Conservation (phyloP, 306 rosid species). For the Styphnolobium japonicum region DNA sequence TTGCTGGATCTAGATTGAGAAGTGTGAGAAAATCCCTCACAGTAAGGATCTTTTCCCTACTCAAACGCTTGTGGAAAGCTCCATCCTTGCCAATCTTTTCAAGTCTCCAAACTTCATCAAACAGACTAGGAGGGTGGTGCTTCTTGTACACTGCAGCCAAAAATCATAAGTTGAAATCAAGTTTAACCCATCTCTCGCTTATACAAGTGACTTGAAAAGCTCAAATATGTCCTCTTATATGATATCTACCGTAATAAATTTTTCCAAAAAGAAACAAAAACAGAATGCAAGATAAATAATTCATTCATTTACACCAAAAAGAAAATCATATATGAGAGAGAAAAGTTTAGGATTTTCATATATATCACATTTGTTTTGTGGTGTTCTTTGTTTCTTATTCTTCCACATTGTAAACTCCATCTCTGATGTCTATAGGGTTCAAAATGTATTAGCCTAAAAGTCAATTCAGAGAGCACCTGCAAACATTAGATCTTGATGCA, state of each 20-base stretch:
- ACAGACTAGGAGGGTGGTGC: conserved; percentile 91
- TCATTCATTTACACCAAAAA: conserved; percentile 5
- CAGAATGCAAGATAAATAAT: background rate
- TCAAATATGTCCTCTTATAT: background rate
- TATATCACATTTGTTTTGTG: background rate
- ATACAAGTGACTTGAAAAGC: background rate
- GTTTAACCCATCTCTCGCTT: conserved; percentile 19
- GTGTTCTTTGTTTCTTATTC: background rate
- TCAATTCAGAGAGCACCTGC: conserved; percentile 1
- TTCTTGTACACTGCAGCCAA: conserved; percentile 85
- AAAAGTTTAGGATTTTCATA: background rate
- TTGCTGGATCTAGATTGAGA: conserved; percentile 67
- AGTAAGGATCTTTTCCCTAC: conserved; percentile 58
- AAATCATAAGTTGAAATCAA: conserved; percentile 15
- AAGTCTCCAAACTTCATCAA: conserved; percentile 95
- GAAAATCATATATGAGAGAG: background rate
- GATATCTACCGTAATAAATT: background rate
- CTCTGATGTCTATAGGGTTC: background rate
- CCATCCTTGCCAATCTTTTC: conserved; percentile 98
- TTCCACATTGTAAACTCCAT: background rate
- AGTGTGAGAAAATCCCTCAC: conserved; percentile 87
- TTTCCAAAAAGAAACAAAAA: background rate
- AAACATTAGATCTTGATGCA: conserved; percentile 13
- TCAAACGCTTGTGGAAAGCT: conserved; percentile 91
- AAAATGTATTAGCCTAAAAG: background rate